Evolutionary conservation across 345 rosid genomes (phyloP).

Genomic region (Camelina sativa): DNA sequence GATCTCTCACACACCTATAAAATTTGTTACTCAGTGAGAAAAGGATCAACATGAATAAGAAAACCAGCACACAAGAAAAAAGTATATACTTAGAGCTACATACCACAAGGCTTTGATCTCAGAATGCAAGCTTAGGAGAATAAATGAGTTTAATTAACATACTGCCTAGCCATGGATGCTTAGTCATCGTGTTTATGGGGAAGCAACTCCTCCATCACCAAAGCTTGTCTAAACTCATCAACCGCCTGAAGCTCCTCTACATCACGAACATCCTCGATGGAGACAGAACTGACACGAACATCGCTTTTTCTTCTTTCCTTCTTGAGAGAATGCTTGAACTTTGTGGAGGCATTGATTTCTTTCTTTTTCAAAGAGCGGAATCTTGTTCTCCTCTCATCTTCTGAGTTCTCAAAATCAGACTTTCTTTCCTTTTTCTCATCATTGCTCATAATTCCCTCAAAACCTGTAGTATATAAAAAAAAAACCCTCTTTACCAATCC

Average conservation of each 20-base stretch:
- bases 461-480: slow-evolving; percentile 55
- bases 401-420: slow-evolving; percentile 97
- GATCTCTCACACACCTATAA: slow-evolving; percentile 94
- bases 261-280: slow-evolving; percentile 96
- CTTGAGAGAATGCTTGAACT: slow-evolving; percentile 89
- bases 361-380: slow-evolving; percentile 93
- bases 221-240: slow-evolving; percentile 81
- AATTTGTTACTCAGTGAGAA: slow-evolving; percentile 12
- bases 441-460: slow-evolving; percentile 87
- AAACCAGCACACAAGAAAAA: neutral
- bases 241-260: slow-evolving; percentile 84
- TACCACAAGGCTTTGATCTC: slow-evolving; percentile 99
- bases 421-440: slow-evolving; percentile 94
- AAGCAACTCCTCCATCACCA: slow-evolving; percentile 87
- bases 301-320: slow-evolving; percentile 87
- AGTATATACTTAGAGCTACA: slow-evolving; percentile 29
- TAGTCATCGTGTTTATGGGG: slow-evolving; percentile 81
- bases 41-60: neutral
- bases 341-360: slow-evolving; percentile 87
- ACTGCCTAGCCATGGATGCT: too few relatives aligned
- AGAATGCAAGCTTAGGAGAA: too few relatives aligned
- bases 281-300: too few relatives aligned
- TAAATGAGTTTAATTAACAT: too few relatives aligned
- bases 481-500: neutral
- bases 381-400: slow-evolving; percentile 96